Evolutionary conservation across 352 stramenopile genomes (phyloP), one percentile per base, ranked within the genome.

Genomic region (Phytophthora citrophthora): DNA sequence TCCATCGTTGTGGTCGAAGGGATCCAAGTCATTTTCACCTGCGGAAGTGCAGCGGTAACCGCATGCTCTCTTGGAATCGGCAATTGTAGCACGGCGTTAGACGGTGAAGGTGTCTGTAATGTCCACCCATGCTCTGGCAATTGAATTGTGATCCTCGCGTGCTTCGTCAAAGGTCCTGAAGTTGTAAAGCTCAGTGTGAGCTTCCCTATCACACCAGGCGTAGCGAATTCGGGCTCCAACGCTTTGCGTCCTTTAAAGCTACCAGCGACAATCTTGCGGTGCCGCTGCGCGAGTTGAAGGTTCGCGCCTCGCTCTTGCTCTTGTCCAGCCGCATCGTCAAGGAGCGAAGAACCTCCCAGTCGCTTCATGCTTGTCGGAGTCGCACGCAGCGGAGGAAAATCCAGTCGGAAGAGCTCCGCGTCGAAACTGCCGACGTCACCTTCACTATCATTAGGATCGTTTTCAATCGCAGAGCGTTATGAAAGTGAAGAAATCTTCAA

Each of bases 261-360:
- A 2, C 83, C 80, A 1, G 81, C 69, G 10, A 74, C 57, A 56
- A 94, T 78, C 47, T 79, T 81, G 16, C 64, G 64, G 61, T 91
- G 86, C 16, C 83, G 83, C 61, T 90, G 81, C n/a, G 83, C 82
- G 26, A 93, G 83, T 49, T 85, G 79, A 52, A 91, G 65, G 15
- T 90, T 58, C 10, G 74, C 83, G 8, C 76, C 78, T n/a, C 77
- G 79, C 50, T 77, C 82, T 41, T 81, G 74, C n/a, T 78, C 64
- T 3, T 16, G 18, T 11, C 18, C 54, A 27, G 9, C 24, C 20
- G 24, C 43, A 56, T 60, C 34, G n/a, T 57, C 49, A 18, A 32
- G 40, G n/a, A 27, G 20, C 13, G 62, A 47, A 39, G 54, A 64
- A 55, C 29, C 23, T 40, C 23, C 47, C 44, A 43, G 49, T 63